Evolutionary conservation across 176 grass and related monocot genomes (phyloP), one percentile per base, ranked within the genome.

Genomic region (Zoysia japonica): DNA sequence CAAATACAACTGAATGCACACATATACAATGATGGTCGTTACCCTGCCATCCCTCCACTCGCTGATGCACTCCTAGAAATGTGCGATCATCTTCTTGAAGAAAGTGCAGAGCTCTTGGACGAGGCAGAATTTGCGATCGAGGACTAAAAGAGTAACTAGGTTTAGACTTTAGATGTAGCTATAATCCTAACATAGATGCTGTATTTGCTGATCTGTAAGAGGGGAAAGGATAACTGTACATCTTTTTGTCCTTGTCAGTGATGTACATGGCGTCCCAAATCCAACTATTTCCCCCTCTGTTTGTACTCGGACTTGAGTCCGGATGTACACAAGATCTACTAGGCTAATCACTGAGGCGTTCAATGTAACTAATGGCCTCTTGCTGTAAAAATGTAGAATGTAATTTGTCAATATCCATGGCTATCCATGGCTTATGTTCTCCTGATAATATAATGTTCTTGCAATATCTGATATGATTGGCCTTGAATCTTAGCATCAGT

Each of bases 1-100:
- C 96, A 93, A 72, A 99, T 99, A 71, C 74, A 77, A 72, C 9
- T 67, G 9, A 95, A 99, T 53, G 96, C 96, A 14, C 92, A 95
- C 47, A 17, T 35, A 0, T 99, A 99, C 76, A 99, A 99, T 10
- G 82, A 91, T 3, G 42, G 6, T 0, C 82, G 92, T 6, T 52
- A 99, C 70, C 96, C 90, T 46, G 75, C 28, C 54, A 99, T 95
- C 78, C 96, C 96, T 83, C 96, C 96, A 7, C 75, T 99, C 28
- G 96, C 96, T 3, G 92, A 95, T 8, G 3, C 77, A 63, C 92
- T 99, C 63, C 47, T 95, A 67, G 82, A 84, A 20, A 13, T 88
- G 4, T 99, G 96, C 1, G 76, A 99, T 69, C 2, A 84, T 80
- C 84, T 88, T 14, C 85, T 99, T 1, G 14, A 63, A 5, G 56